Base-by-base conservation (phyloP, 768 basidiomycete genomes). In the Kwoniella europaea region DNA sequence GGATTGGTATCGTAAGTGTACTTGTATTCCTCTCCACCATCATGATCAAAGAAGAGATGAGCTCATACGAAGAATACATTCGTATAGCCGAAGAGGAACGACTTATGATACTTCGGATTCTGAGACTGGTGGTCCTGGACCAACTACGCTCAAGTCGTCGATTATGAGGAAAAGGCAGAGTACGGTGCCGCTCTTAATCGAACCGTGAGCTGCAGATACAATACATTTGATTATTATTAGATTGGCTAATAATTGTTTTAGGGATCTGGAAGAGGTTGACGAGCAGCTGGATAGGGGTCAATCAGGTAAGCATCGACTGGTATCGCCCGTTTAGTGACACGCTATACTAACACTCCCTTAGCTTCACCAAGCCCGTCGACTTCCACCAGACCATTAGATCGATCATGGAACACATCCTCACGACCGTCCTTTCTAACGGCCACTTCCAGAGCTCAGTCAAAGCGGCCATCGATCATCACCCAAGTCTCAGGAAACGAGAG, bases 41-140 rank as follows among this genome's bases (percentile, higher is more conserved):
- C 35, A 35, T 7, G 35, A 35, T 35, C 35, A 35, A 5, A 35
- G 35, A 35, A 35, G 35, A 35, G 35, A 35, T 35, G 35, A 46
- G 29, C 22, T 15, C 27, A 29, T 16, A 13, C 20, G 0, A 65
- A 27, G 20, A 15, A 10, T 41, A n/a, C 24, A 22, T 41, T 10
- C 5, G 41, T 24, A 12, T 56, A 78, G 77, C 22, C 77, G 77
- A 7, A 46, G 65, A 57, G 63, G 59, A 7, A 73, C 73, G 6
- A 50, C 56, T 5, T 79, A 79, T 55, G 78, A 79, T 43, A 79
- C 78, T 20, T 76, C 74, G 1, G 78, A 79, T 63, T 79, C 78
- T 6, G 78, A 79, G 42, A 70, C 71, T 6, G 76, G 73, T 10
- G 76, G 76, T 42, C 68, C 72, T 46, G 78, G 74, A 9, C 73